A percentile compares a stretch with the other conserved stretches of the same genome.
These are phyloP conservation scores for Yamagishiella unicocca DNA, from an alignment of 139 green algal genomes.

Conservation along the genomic window DNA sequence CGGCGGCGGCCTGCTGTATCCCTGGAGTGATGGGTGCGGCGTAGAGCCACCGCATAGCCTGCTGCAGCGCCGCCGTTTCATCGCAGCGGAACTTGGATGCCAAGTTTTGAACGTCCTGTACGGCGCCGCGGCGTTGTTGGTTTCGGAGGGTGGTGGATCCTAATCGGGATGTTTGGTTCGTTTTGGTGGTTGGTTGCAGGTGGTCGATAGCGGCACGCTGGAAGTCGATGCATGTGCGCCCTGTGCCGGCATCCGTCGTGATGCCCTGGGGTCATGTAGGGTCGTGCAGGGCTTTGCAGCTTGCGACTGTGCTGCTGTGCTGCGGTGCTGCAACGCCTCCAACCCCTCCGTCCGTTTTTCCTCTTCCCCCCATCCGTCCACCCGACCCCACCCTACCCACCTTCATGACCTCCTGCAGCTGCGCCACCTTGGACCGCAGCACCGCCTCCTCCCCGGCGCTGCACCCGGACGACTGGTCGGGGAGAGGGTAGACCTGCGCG, in stretches of 20 bases:
- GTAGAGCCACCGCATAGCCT: constrained; percentile 60
- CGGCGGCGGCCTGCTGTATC: background rate
- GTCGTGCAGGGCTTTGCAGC: too few relatives aligned
- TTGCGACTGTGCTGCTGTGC: too few relatives aligned
- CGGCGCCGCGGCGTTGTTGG: background rate
- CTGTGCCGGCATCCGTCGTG: too few relatives aligned
- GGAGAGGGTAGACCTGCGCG: constrained; percentile 30
- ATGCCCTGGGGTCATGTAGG: too few relatives aligned
- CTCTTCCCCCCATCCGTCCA: background rate
- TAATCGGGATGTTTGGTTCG: too few relatives aligned
- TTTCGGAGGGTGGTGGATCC: background rate
- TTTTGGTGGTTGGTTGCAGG: too few relatives aligned
- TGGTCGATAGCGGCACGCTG: too few relatives aligned
- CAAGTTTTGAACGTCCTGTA: constrained; percentile 63
- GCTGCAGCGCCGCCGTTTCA: constrained; percentile 61
- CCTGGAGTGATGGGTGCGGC: background rate
- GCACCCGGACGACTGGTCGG: background rate
- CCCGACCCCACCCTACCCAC: background rate
- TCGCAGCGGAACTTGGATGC: constrained; percentile 60
- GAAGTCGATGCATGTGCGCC: too few relatives aligned
- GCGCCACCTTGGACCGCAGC: background rate
- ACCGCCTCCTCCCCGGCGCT: background rate
- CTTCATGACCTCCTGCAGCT: constrained; percentile 33
- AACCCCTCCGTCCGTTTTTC: too few relatives aligned
- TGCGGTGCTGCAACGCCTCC: too few relatives aligned